Base-by-base conservation (phyloP, 2,329 filamentous ascomycete genomes). In the Orbilia javanica region DNA sequence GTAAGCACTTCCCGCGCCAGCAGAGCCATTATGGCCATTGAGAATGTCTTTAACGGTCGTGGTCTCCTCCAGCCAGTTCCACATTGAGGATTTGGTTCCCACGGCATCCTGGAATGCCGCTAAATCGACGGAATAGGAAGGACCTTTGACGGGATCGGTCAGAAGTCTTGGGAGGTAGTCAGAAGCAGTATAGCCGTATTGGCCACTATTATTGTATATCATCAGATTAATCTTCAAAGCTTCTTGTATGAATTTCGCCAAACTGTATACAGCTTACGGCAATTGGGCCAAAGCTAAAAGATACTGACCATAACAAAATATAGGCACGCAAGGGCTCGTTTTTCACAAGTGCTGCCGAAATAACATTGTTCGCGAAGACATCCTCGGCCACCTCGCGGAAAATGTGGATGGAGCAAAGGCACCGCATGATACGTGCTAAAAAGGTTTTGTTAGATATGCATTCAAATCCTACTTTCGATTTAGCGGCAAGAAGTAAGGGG, bases 271-370 rank as follows among this genome's bases (percentile, higher is more conserved):
- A 27, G 3, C 27, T 25, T 29, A 71, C 18, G 15, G 27, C 4
- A 8, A 15, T 15, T 39, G 13, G 29, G 31, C 8, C 29, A 55
- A 62, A 53, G 7, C n/a, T 1, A 2, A 1, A 7, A 18, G 4
- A 25, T 18, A 82, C 82, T 69, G 79, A 84, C 83, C 84, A 83
- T 15, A 83, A 62, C 50, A 83, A 63, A 18, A 84, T 80, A 65
- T 84, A 85, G 25, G 84, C 83, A 3, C 84, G 80, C 1, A 85
- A 76, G 1, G 81, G 82, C 60, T 84, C 83, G 60, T 85, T 85
- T 4, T 77, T 64, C 0, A 84, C 83, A 6, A 85, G 71, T 0
- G 83, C 81, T 36, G 78, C 76, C 3, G 84, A 84, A n/a, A 85
- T 83, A n/a, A 55, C 42, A 75, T 85, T 85, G 65, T 85, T 85